Base-by-base conservation (phyloP, 2,329 filamentous ascomycete species). In the Aspergillus carbonarius region DNA sequence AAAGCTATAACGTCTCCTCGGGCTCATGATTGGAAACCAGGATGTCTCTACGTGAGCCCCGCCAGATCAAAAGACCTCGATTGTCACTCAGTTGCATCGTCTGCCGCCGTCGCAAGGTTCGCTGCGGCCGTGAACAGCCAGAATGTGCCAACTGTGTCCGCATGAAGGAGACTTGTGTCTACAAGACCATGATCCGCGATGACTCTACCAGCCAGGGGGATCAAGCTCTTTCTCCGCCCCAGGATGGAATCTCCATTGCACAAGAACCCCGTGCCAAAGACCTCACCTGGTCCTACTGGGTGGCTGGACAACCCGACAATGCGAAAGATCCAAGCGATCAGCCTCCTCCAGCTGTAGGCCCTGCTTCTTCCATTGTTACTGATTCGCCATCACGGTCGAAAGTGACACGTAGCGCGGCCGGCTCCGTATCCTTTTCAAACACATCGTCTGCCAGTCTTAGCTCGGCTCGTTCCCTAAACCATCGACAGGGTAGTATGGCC, bases 91-190 rank as follows among this genome's bases (percentile, higher is more conserved):
- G 51, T 15, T 54, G 51, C 35, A 42, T 44, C n/a, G 37, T 44
- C 37, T 54, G 51, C 12, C 51, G 51, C n/a, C 51, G 51, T 40
- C 51, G 51, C 51, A 54, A 54, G 20, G 51, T 54, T 18, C 51
- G 51, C 18, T 54, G 51, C n/a, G 35, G 37, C 51, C 51, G 51
- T n/a, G 51, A 54, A 32, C 51, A 54, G 4, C 51, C 51, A 10
- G 13, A 34, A 54, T 54, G 51, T 6, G 51, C 25, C 37, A 54
- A 54, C 23, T 54, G 51, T 34, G 35, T 44, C 7, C 51, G 51
- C 4, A 54, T 44, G 35, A 54, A 42, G 37, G 51, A 54, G 17
- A 44, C 42, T 12, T 54, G 34, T 23, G 15, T 42, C 20, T 54
- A 54, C 37, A 18, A 44, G 15, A n/a, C n/a, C n/a, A 23, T 27